Base-by-base conservation (phyloP, 1,139 yeast species). In the Petasospora rhodanensis region DNA sequence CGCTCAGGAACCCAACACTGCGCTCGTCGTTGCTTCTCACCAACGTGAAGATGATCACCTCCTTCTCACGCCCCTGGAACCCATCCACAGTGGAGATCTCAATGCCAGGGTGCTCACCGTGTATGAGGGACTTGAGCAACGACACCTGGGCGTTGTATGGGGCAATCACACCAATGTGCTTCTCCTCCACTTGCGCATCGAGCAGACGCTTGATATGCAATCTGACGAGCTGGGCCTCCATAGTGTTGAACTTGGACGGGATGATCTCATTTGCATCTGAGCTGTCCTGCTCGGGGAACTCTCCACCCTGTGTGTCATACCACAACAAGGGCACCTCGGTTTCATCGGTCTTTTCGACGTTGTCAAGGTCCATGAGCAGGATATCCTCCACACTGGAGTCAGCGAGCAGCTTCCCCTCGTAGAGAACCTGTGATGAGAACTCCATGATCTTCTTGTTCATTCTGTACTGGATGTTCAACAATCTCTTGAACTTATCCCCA, bases 231-330 rank as follows among this genome's bases (percentile, higher is more conserved):
- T 64, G 56, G 0, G 77, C 77, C 54, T 89, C 96, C 58, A 79
- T 74, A 34, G 79, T 84, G 54, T 89, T 89, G 46, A 58, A 79
- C 49, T 81, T 81, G 0, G 89, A 79, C 4, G 68, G 47, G 6
- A 49, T 38, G 3, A 63, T 18, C 16, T 35, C 37, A 18, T 28
- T 38, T 5, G 35, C 21, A 14, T 32, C 37, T 13, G 43, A 29
- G 15, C 38, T 36, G 19, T 74, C 72, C 37, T 64, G 64, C 44
- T 82, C 91, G 2, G 75, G 79, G 46, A 67, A 83, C 27, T 80
- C 85, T 5, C 91, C 95, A n/a, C 94, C 94, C 56, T 85, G 93
- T 0, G 97, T 89, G 51, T 89, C 97, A 47, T 80, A 78, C 95
- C 96, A 89, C 2, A 86, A 62, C 1, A 77, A 56, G 1, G 75